These are phyloP conservation scores for Microbotryomycetes sp. DNA, from an alignment of 1,284 basidiomycete species.

Conservation along the genomic window DNA sequence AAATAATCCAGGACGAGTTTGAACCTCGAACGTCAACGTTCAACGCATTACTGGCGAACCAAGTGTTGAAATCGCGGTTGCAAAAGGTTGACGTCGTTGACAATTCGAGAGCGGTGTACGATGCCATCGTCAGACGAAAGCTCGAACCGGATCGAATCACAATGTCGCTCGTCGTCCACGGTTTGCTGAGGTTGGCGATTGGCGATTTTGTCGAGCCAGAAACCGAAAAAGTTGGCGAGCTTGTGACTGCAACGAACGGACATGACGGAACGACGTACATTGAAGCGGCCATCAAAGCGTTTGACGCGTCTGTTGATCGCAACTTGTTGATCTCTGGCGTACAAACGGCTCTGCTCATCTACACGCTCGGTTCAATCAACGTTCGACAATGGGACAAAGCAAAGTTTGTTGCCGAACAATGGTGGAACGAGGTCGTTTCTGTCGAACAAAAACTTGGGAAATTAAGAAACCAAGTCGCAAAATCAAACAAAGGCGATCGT, in stretches of 20 bases:
- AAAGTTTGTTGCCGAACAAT: neutral
- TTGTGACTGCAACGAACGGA: neutral
- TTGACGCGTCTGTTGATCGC: neutral
- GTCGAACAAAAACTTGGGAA: neutral
- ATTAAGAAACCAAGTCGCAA: neutral
- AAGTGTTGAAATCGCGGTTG: constrained; percentile 3
- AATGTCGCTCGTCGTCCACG: constrained; percentile 20
- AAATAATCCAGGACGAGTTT: constrained; percentile 12
- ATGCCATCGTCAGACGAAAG: constrained; percentile 1
- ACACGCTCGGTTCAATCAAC: neutral
- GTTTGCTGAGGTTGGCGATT: constrained; percentile 16
- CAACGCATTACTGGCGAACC: constrained; percentile 18
- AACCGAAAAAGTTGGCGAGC: neutral
- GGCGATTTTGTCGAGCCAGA: too few relatives aligned
- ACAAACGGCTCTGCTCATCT: neutral
- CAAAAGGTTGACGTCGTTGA: constrained; percentile 13
- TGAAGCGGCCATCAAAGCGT: neutral
- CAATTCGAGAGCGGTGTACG: constrained; percentile 18
- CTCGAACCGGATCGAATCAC: constrained; percentile 16
- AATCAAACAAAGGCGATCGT: neutral
- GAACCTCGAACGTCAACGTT: constrained; percentile 4
- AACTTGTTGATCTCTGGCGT: neutral
- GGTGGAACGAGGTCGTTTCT: neutral
- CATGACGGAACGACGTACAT: neutral
- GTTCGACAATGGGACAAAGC: neutral